phyloP scores from a whole-genome alignment of 2,329 filamentous ascomycete genomes.

The Aspergillus intermedius region DNA sequence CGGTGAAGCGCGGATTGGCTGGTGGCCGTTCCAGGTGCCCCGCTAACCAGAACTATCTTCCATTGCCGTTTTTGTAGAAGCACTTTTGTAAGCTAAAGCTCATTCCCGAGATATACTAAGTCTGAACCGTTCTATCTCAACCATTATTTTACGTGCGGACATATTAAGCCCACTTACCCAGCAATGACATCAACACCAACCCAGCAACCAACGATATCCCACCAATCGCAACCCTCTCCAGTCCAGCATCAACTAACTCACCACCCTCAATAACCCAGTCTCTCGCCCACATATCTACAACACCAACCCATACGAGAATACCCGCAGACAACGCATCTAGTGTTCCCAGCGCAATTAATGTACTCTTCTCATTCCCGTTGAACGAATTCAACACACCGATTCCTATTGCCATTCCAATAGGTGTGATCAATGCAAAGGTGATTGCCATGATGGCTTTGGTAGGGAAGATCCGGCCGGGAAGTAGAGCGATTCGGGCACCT shows the following conservation, averaged over 20 bases:
- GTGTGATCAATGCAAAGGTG: constrained; percentile 65
- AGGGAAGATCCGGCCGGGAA: constrained; percentile 33
- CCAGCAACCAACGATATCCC: constrained; percentile 53
- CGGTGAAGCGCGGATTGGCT: too few relatives aligned
- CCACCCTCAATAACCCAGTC: constrained; percentile 62
- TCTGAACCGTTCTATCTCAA: too few relatives aligned
- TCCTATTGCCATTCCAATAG: constrained; percentile 73
- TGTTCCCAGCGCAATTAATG: constrained; percentile 65
- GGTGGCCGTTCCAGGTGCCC: too few relatives aligned
- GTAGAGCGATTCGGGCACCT: constrained; percentile 61
- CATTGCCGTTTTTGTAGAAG: too few relatives aligned
- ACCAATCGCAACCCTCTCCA: constrained; percentile 46
- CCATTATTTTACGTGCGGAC: not conserved
- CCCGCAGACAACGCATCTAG: constrained; percentile 68
- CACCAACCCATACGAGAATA: constrained; percentile 70
- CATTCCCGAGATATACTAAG: too few relatives aligned
- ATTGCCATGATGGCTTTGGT: constrained; percentile 53
- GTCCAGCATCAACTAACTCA: constrained; percentile 50
- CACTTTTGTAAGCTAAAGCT: too few relatives aligned
- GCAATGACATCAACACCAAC: constrained; percentile 62
- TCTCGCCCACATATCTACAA: constrained; percentile 72
- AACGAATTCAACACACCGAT: constrained; percentile 64
- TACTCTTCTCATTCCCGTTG: constrained; percentile 65
- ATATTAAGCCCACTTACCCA: constrained; percentile 65
- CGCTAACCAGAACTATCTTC: too few relatives aligned